Conservation (phyloP, 257 asterid genomes). For the Prunella vulgaris region DNA sequence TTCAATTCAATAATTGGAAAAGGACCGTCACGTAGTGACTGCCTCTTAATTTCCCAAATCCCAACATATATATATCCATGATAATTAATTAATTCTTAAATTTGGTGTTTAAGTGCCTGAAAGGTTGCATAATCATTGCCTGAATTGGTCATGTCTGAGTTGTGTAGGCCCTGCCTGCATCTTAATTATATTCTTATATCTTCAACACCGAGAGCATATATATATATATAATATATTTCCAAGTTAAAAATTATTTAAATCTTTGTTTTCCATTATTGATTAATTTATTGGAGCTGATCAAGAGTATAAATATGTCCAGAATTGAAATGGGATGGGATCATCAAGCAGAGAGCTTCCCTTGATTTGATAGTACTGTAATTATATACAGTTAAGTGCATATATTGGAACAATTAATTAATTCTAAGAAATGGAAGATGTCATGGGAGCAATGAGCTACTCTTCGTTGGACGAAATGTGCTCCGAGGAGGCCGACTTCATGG, state of each 20-base stretch:
- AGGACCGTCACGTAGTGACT: slow-evolving; percentile 33
- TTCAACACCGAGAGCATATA: too few relatives aligned
- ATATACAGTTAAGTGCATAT: too few relatives aligned
- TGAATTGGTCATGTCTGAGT: slow-evolving; percentile 25
- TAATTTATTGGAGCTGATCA: background rate
- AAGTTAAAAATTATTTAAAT: background rate
- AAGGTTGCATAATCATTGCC: slow-evolving; percentile 33
- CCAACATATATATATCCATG: slow-evolving; percentile 4
- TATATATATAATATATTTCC: too few relatives aligned
- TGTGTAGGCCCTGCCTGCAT: slow-evolving; percentile 13
- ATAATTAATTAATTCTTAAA: background rate
- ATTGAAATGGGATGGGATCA: too few relatives aligned
- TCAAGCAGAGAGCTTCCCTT: too few relatives aligned
- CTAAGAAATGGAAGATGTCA: slow-evolving; percentile 43
- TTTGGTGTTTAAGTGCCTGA: slow-evolving; percentile 19
- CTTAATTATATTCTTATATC: too few relatives aligned
- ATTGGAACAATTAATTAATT: background rate
- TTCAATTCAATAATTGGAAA: background rate
- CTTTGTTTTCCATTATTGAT: background rate
- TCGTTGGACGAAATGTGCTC: slow-evolving; percentile 36
- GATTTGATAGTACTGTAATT: too few relatives aligned
- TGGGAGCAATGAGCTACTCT: background rate
- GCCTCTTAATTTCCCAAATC: slow-evolving; percentile 11
- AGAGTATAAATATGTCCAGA: slow-evolving; percentile 36
- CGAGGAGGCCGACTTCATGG: slow-evolving; percentile 62